phyloP scores from a whole-genome alignment of 257 asterid species.

The Cruciata laevipes region DNA sequence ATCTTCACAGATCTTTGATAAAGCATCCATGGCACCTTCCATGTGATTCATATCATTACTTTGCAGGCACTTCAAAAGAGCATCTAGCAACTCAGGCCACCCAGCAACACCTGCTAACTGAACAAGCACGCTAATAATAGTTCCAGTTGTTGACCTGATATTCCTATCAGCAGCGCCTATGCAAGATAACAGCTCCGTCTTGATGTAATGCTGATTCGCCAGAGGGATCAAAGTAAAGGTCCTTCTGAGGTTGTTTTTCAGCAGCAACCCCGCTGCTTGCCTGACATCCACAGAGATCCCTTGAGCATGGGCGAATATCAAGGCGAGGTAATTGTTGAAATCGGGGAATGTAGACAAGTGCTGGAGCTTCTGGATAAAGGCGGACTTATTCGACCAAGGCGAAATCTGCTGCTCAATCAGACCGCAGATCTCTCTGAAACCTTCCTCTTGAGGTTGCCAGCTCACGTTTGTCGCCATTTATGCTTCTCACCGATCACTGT shows the following conservation, averaged over 20 bases:
- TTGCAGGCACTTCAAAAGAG: conserved; percentile 79
- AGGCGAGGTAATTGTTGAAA: conserved; percentile 90
- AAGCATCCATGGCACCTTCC: conserved; percentile 99
- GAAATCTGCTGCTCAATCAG: conserved; percentile 88
- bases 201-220: conserved; percentile 61
- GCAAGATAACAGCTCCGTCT: conserved; percentile 76
- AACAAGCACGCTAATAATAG: conserved; percentile 74
- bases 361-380: conserved; percentile 79
- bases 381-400: conserved; percentile 67
- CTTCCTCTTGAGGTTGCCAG: conserved; percentile 90
- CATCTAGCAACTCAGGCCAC: conserved; percentile 87
- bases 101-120: conserved; percentile 75
- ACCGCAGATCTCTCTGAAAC: conserved; percentile 91
- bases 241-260: conserved; percentile 72
- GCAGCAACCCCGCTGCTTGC: conserved; percentile 93
- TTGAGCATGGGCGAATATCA: conserved; percentile 79
- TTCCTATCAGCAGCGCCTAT: conserved; percentile 76
- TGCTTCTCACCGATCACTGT: neutral
- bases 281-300: conserved; percentile 71
- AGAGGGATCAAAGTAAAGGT: conserved; percentile 58
- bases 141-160: conserved; percentile 91
- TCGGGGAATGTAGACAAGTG: conserved; percentile 92
- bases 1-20: conserved; percentile 90
- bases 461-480: conserved; percentile 45
- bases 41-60: conserved; percentile 76